Evolutionary conservation across 495 filamentous ascomycete species (phyloP), one percentile per base, ranked within the genome.

Genomic region (Neurospora tetrasperma): DNA sequence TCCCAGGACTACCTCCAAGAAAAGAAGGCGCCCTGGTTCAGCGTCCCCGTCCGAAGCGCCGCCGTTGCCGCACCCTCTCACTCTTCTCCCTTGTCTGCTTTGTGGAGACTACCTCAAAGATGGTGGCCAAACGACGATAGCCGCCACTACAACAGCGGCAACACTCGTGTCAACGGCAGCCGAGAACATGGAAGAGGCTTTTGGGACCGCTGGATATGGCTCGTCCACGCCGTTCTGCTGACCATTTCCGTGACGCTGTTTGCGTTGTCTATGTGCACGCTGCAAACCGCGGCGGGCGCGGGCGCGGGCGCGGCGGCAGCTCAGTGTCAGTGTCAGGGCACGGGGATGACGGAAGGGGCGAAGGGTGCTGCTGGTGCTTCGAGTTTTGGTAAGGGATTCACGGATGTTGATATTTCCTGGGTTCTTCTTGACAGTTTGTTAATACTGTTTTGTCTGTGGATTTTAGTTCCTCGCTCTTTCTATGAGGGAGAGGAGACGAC

Each of bases 241-340:
- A 81, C 82, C 6, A 41, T 80, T 14, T 85, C 84, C 5, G 70
- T 80, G 42, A 81, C 81, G 4, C 78, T 86, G 42, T 84, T 87
- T 69, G 76, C 80, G 16, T 76, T 83, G 23, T 81, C 83, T 2
- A 78, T 83, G 43, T 85, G 81, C 70, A 78, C 69, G 70, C 75
- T 38, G 75, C 54, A 54, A 82, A 79, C 59, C 71, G 78, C 48
- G 69, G 72, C 43, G 71, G 80, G 66, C 11, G 46, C 35, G 35
- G 35, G 35, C 4, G 35, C 66, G 71, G 74, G 12, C 78, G 76
- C 72, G 75, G 75, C 12, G 70, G 43, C 27, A n/a, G 27, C 35
- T 68, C 72, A 27, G 70, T 70, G 12, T 20, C 59, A 12, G 23
- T 59, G 48, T 59, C 48, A 59, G 48, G 46, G 46, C 4, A 23